Conservation (phyloP, 352 stramenopile species). For the Phytopythium delawarense region DNA sequence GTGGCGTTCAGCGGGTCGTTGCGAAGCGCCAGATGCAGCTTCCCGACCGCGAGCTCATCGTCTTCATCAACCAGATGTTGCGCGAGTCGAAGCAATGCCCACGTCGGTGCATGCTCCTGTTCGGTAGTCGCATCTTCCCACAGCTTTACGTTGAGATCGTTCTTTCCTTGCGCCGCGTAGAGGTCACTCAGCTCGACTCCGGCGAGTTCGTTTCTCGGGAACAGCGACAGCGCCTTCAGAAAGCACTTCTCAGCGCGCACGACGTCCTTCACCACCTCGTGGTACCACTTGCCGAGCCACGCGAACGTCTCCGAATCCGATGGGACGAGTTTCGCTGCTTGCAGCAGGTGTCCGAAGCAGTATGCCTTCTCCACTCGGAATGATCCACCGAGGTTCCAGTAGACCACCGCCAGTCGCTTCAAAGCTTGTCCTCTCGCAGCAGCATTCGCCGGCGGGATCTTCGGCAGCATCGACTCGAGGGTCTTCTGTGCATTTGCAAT, state of each 20-base stretch:
- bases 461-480: slow-evolving; percentile 31
- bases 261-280: slow-evolving; percentile 48
- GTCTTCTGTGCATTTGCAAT: slow-evolving; percentile 27
- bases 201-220: slow-evolving; percentile 44
- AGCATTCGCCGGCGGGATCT: slow-evolving; percentile 16
- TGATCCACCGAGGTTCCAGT: slow-evolving; percentile 56
- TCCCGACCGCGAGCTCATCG: slow-evolving; percentile 59
- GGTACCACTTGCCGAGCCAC: slow-evolving; percentile 78
- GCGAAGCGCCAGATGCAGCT: slow-evolving; percentile 70
- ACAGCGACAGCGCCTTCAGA: slow-evolving; percentile 71
- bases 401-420: slow-evolving; percentile 76
- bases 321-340: slow-evolving; percentile 69
- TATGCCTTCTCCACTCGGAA: slow-evolving; percentile 47
- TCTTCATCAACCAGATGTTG: slow-evolving; percentile 66
- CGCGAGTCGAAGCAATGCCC: slow-evolving; percentile 65
- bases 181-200: slow-evolving; percentile 62
- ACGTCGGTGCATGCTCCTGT: slow-evolving; percentile 57
- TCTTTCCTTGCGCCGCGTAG: slow-evolving; percentile 59
- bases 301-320: slow-evolving; percentile 63
- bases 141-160: slow-evolving; percentile 59
- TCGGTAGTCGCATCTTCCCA: slow-evolving; percentile 65
- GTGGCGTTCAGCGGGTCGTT: slow-evolving; percentile 60
- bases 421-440: slow-evolving; percentile 28
- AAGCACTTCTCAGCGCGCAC: slow-evolving; percentile 84
- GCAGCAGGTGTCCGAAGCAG: slow-evolving; percentile 63